These are phyloP conservation scores for Casuarina equisetifolia DNA, from an alignment of 306 rosid species.

Conservation along the genomic window DNA sequence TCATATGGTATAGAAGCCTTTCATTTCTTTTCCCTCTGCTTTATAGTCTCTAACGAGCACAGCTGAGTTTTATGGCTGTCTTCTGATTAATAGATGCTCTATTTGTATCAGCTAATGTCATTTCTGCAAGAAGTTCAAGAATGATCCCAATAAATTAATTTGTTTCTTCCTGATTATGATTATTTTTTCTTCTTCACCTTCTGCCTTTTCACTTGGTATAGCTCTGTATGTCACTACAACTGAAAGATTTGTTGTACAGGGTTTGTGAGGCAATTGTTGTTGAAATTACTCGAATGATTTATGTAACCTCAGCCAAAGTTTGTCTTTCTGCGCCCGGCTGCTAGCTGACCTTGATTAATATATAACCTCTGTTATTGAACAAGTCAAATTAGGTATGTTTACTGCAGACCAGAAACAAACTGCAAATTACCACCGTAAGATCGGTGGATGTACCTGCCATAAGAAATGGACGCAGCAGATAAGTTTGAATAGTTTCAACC, in stretches of 20 bases:
- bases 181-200: neutral
- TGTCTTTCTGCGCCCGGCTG: conserved; percentile 24
- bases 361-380: conserved; percentile 26
- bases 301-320: conserved; percentile 21
- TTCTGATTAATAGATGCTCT: neutral
- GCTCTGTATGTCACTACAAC: neutral
- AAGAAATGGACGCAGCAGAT: conserved; percentile 1
- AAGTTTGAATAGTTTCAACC: conserved; percentile 1
- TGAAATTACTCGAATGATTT: conserved; percentile 26
- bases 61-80: neutral
- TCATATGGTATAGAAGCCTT: neutral
- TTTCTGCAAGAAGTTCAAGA: neutral
- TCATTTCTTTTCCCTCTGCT: neutral
- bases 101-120: neutral
- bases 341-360: conserved; percentile 28
- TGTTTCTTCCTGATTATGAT: neutral
- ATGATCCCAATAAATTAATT: neutral
- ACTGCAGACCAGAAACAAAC: conserved; percentile 19
- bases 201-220: neutral
- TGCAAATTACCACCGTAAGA: conserved; percentile 1
- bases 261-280: conserved; percentile 15
- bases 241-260: conserved; percentile 17
- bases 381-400: conserved; percentile 16
- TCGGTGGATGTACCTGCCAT: conserved; percentile 20
- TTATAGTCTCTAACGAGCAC: neutral